These are phyloP conservation scores for Thermomucor indicae-seudaticae DNA, from an alignment of 371 early-diverging fungal genomes.

Conservation along the genomic window DNA sequence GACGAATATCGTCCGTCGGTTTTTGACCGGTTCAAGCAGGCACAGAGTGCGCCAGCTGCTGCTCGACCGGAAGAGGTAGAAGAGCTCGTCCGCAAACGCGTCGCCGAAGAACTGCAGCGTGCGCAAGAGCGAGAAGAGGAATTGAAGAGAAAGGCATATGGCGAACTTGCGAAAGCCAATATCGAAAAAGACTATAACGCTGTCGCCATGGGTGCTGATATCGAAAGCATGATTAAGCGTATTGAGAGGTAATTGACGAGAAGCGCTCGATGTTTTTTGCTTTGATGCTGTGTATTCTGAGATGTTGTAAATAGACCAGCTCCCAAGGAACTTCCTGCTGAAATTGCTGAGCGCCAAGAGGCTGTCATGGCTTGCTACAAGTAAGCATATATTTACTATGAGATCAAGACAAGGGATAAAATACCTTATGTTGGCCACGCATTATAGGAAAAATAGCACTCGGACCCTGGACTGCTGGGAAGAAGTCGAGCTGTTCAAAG, in stretches of 20 bases:
- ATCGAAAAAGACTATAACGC: conserved; percentile 44
- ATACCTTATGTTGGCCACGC: not conserved
- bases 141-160: conserved; percentile 22
- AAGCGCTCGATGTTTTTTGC: no score
- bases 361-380: conserved; percentile 46
- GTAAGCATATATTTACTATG: conserved; percentile 14
- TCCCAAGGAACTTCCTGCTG: conserved; percentile 34
- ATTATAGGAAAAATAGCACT: conserved; percentile 36
- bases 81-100: conserved; percentile 37
- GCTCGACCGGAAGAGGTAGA: conserved; percentile 38
- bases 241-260: conserved; percentile 31
- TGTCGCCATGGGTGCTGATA: conserved; percentile 39
- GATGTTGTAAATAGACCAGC: conserved; percentile 19
- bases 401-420: not conserved
- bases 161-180: conserved; percentile 35
- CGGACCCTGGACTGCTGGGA: conserved; percentile 68
- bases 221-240: conserved; percentile 41
- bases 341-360: conserved; percentile 37
- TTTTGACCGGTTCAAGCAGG: not conserved
- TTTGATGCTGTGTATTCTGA: not conserved
- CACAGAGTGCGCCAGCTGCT: conserved; percentile 7
- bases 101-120: conserved; percentile 38
- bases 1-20: not conserved
- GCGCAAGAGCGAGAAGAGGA: conserved; percentile 23
- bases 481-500: conserved; percentile 63